A percentile compares a stretch with the other conserved stretches of the same genome.
These are phyloP conservation scores for Phyllostachys edulis DNA, from an alignment of 176 grass and related monocot species.

Conservation along the genomic window DNA sequence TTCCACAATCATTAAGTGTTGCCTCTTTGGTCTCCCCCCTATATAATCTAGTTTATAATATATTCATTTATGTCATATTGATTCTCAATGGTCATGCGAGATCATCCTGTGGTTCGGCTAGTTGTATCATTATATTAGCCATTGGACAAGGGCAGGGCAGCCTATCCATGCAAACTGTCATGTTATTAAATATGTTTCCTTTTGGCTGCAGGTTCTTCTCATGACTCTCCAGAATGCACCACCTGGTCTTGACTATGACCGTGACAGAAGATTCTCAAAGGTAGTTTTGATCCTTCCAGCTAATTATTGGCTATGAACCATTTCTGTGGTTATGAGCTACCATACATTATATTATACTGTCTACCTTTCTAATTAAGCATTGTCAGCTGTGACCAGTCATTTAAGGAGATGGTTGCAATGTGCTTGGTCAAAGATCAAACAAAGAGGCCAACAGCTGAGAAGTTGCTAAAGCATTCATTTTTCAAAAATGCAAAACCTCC, in stretches of 20 bases:
- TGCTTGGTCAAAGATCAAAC: slow-evolving; percentile 99
- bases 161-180: not conserved
- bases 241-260: slow-evolving; percentile 98
- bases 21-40: not conserved
- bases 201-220: slow-evolving; percentile 77
- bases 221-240: slow-evolving; percentile 99
- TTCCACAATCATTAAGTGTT: not conserved
- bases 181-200: slow-evolving; percentile 15
- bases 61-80: not conserved
- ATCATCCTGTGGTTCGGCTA: not conserved
- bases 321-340: slow-evolving; percentile 13
- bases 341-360: slow-evolving; percentile 24
- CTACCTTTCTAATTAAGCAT: slow-evolving; percentile 59
- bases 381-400: slow-evolving; percentile 87
- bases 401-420: slow-evolving; percentile 99
- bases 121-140: not conserved
- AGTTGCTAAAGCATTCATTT: slow-evolving; percentile 93
- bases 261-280: slow-evolving; percentile 96
- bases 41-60: not conserved
- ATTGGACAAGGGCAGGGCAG: not conserved
- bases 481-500: slow-evolving; percentile 93
- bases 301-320: slow-evolving; percentile 23
- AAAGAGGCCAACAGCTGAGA: slow-evolving; percentile 96
- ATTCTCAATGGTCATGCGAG: not conserved
- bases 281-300: slow-evolving; percentile 70